Percentiles rank a stretch among this genome's conserved stretches.
Evolutionary conservation across 768 basidiomycete species (phyloP).

Genomic region (Fibroporia radiculosa): DNA sequence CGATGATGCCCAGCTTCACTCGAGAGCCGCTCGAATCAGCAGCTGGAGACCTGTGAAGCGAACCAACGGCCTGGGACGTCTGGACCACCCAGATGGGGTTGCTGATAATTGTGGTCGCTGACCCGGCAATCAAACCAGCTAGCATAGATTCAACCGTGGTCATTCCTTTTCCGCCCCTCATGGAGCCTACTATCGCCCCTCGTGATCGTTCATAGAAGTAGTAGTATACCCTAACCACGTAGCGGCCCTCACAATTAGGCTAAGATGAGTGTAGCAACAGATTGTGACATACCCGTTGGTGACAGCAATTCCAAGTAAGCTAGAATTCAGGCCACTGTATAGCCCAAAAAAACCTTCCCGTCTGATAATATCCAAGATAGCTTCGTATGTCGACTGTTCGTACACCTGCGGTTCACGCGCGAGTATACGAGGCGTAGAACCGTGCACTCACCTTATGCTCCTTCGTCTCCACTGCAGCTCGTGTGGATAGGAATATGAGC

Average conservation of each 20-base stretch:
- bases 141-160: constrained; percentile 86
- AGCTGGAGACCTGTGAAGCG: constrained; percentile 24
- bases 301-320: constrained; percentile 83
- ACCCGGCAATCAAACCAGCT: constrained; percentile 82
- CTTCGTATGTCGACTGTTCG: constrained; percentile 53
- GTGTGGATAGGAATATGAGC: constrained; percentile 84
- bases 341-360: constrained; percentile 78
- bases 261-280: too few relatives aligned
- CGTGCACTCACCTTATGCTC: constrained; percentile 53
- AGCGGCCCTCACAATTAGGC: too few relatives aligned
- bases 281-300: constrained; percentile 69
- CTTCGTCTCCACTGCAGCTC: constrained; percentile 83
- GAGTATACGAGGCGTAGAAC: constrained; percentile 2
- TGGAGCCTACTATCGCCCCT: constrained; percentile 41
- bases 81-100: constrained; percentile 99
- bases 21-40: constrained; percentile 16
- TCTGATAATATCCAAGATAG: constrained; percentile 67
- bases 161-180: constrained; percentile 57
- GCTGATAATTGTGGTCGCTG: constrained; percentile 79
- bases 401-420: constrained; percentile 2
- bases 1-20: constrained; percentile 52
- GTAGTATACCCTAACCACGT: constrained; percentile 80
- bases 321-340: constrained; percentile 82
- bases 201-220: constrained; percentile 80
- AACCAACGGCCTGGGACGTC: constrained; percentile 75